Percentiles rank a stretch among this genome's conserved stretches.
Conservation (phyloP, 805 yeast species). For the Teunomyces lycoperdinae region DNA sequence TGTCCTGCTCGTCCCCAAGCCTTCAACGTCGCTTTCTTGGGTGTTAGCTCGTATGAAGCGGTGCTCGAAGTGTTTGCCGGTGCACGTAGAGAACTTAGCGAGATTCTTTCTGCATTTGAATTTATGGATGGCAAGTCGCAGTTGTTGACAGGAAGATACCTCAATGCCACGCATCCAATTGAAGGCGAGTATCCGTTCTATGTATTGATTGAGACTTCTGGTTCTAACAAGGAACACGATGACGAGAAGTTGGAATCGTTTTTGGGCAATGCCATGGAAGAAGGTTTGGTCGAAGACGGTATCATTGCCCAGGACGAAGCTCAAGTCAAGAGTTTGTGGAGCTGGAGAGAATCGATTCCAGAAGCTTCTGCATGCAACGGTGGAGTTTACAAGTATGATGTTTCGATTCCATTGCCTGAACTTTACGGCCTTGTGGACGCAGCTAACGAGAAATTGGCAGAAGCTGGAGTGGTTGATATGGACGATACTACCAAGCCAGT, state of each 20-base stretch:
- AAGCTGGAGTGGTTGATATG: slow-evolving; percentile 55
- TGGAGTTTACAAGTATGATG: slow-evolving; percentile 97
- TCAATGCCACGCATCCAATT: slow-evolving; percentile 69
- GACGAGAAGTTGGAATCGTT: slow-evolving; percentile 84
- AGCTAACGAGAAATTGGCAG: slow-evolving; percentile 57
- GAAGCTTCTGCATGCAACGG: slow-evolving; percentile 85
- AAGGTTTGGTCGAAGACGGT: slow-evolving; percentile 85
- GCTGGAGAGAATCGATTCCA: slow-evolving; percentile 93
- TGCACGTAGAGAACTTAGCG: slow-evolving; percentile 77
- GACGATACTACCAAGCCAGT: slow-evolving; percentile 72
- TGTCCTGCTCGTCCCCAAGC: slow-evolving; percentile 88
- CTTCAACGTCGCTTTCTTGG: slow-evolving; percentile 84
- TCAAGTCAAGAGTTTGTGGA: slow-evolving; percentile 81
- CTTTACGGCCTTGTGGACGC: slow-evolving; percentile 82
- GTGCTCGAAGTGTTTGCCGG: slow-evolving; percentile 78
- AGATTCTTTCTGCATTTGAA: slow-evolving; percentile 88
- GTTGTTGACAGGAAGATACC: slow-evolving; percentile 57
- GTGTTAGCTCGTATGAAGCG: slow-evolving; percentile 74
- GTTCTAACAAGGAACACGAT: slow-evolving; percentile 91
- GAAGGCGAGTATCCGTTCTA: slow-evolving; percentile 82
- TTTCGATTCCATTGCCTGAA: slow-evolving; percentile 80
- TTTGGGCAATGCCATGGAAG: slow-evolving; percentile 80
- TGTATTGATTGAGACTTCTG: slow-evolving; percentile 92
- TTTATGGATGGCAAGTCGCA: slow-evolving; percentile 82
- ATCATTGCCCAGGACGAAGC: slow-evolving; percentile 94